Conservation (phyloP, 106 monocot species). For the Ottelia alismoides region DNA sequence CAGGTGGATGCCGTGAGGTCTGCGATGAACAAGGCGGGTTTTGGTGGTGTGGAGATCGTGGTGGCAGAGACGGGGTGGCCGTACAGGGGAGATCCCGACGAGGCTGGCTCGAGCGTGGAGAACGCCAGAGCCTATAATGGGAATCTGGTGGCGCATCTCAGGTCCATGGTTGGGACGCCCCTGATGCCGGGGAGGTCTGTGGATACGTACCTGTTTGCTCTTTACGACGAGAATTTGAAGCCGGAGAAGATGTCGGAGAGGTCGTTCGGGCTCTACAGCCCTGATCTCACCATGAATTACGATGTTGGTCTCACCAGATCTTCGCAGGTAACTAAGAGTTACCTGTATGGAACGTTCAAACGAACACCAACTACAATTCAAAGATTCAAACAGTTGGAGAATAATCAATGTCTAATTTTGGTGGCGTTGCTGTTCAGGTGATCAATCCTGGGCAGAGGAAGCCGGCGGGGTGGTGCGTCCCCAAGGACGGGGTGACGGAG, state of each 20-base stretch:
- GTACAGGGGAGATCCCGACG: conserved; percentile 32
- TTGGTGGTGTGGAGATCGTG: conserved; percentile 47
- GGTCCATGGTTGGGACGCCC: conserved; percentile 54
- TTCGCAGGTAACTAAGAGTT: too few species aligned
- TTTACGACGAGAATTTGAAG: conserved; percentile 72
- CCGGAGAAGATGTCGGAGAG: conserved; percentile 61
- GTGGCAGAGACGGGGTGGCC: conserved; percentile 80
- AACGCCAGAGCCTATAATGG: conserved; percentile 43
- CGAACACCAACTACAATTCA: too few species aligned
- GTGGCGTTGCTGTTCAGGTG: too few species aligned
- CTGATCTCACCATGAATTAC: conserved; percentile 49
- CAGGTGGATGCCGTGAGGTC: conserved; percentile 77
- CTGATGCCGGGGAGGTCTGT: conserved; percentile 62
- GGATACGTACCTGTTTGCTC: conserved; percentile 52
- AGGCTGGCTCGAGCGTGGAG: conserved; percentile 24
- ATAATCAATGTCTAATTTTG: too few species aligned
- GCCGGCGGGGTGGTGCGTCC: conserved; percentile 41
- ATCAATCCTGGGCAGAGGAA: neutral
- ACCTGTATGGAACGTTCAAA: too few species aligned
- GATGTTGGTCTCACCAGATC: conserved; percentile 47
- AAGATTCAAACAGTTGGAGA: too few species aligned
- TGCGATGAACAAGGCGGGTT: conserved; percentile 44
- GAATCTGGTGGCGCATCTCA: conserved; percentile 32
- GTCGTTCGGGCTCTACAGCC: conserved; percentile 51
- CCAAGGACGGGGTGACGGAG: conserved; percentile 17